Conservation (phyloP, 1,139 yeast genomes). For the Suhomyces atakaporum region DNA sequence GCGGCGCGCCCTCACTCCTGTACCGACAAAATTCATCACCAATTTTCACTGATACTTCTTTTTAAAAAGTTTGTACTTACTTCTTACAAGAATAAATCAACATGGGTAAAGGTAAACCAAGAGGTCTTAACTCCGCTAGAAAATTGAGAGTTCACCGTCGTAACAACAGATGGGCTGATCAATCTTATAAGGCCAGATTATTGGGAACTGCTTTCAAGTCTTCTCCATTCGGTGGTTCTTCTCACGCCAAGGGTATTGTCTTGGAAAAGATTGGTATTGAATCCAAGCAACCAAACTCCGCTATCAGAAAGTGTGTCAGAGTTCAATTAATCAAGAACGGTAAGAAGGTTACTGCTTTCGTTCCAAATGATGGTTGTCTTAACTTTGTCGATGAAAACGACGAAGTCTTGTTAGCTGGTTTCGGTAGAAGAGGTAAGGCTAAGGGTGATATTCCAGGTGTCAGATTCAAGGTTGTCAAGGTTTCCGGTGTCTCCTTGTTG, state of each 20-base stretch:
- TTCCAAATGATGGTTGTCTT: slow-evolving; percentile 99
- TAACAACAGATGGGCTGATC: slow-evolving; percentile 99
- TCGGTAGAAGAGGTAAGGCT: slow-evolving; percentile 99
- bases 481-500: slow-evolving; percentile 98
- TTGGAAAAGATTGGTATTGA: slow-evolving; percentile 99
- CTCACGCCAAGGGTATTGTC: slow-evolving; percentile 99
- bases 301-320: slow-evolving; percentile 99
- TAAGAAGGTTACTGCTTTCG: slow-evolving; percentile 99
- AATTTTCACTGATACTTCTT: slow-evolving; percentile 12
- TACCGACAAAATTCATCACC: slow-evolving; percentile 11
- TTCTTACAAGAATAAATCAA: slow-evolving; percentile 13
- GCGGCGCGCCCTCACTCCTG: slow-evolving; percentile 7
- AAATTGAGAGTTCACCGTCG: slow-evolving; percentile 99
- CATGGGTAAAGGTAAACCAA: slow-evolving; percentile 94
- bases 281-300: slow-evolving; percentile 99
- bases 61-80: slow-evolving; percentile 10
- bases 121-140: slow-evolving; percentile 99
- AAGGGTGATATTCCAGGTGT: slow-evolving; percentile 99
- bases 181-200: slow-evolving; percentile 96
- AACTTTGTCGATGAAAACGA: slow-evolving; percentile 99
- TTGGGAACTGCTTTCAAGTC: slow-evolving; percentile 99
- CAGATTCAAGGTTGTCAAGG: slow-evolving; percentile 99
- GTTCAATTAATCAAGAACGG: slow-evolving; percentile 99
- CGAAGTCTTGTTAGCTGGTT: slow-evolving; percentile 99
- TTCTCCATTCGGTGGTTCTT: slow-evolving; percentile 99